Conservation (phyloP, 208 protist genomes). For the Acanthamoeba castellanii region DNA sequence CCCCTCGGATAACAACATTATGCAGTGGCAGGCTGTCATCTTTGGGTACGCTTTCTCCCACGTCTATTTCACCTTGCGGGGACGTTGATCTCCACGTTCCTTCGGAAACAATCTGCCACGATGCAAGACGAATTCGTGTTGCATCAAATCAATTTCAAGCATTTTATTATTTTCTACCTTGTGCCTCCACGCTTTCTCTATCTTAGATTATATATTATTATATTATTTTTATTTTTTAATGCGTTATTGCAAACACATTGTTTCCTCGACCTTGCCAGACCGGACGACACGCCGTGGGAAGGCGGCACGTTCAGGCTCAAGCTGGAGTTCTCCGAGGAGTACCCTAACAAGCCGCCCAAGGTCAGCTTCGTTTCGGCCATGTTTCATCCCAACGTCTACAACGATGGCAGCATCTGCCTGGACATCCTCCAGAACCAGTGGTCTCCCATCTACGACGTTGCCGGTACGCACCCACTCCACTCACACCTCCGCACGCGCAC, state of each 20-base stretch:
- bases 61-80: background rate
- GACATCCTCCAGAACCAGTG: constrained; percentile 99
- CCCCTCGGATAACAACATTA: constrained; percentile 94
- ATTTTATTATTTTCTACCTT: constrained; percentile 25
- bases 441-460: constrained; percentile 98
- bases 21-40: constrained; percentile 95
- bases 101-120: too few species aligned
- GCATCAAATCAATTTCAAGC: too few species aligned
- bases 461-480: constrained; percentile 77
- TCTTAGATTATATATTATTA: background rate
- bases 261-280: constrained; percentile 75
- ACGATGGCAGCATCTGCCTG: constrained; percentile 98
- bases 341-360: constrained; percentile 97
- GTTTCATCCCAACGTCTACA: constrained; percentile 99
- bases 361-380: constrained; percentile 98
- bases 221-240: constrained; percentile 56
- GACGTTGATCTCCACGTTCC: too few species aligned
- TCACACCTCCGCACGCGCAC: background rate
- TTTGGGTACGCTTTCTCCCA: constrained; percentile 88
- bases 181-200: background rate
- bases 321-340: constrained; percentile 95
- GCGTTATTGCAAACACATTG: background rate
- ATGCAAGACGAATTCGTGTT: background rate
- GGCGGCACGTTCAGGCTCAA: constrained; percentile 95
- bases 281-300: constrained; percentile 94